phyloP scores from a whole-genome alignment of 2,329 filamentous ascomycete genomes.

The Cryphonectria carpinicola region DNA sequence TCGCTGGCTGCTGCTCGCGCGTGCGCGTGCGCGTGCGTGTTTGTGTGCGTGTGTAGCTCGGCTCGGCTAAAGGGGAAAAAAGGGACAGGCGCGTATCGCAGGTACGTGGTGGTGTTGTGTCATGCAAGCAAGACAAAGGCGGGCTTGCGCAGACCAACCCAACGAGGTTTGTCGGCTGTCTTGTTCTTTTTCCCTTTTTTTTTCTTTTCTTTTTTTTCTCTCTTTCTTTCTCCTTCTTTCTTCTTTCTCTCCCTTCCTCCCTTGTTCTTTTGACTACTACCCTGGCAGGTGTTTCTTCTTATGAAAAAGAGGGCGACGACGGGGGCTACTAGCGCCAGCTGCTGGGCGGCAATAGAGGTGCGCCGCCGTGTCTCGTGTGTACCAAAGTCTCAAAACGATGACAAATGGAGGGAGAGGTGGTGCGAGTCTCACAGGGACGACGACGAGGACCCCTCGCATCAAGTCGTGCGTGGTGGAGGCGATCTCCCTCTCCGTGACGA shows the following conservation, averaged over 20 bases:
- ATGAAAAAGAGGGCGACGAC: constrained; percentile 6
- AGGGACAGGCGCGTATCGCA: constrained; percentile 9
- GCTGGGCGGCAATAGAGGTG: constrained; percentile 3
- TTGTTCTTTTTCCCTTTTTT: not conserved
- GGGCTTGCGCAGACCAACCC: constrained; percentile 6
- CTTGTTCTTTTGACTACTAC: not conserved
- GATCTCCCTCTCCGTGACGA: constrained; percentile 22
- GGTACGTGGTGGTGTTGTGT: not conserved
- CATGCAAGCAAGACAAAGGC: constrained; percentile 16
- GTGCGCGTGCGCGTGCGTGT: not conserved
- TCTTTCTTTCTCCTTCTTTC: too few relatives aligned
- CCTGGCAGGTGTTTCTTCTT: constrained; percentile 1
- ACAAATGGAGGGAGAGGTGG: constrained; percentile 7
- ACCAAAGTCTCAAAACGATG: not conserved
- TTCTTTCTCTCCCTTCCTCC: too few relatives aligned
- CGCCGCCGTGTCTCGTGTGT: constrained; percentile 13
- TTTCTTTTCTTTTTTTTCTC: too few relatives aligned
- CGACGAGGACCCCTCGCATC: constrained; percentile 15
- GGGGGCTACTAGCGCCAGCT: constrained; percentile 14
- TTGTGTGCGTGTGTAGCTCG: constrained; percentile 16
- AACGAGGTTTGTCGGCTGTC: constrained; percentile 4
- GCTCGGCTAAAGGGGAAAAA: constrained; percentile 27
- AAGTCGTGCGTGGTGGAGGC: constrained; percentile 11
- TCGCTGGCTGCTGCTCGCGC: constrained; percentile 38
- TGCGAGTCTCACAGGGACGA: constrained; percentile 1